phyloP scores from a whole-genome alignment of 495 filamentous ascomycete species.

The Terfezia boudieri region DNA sequence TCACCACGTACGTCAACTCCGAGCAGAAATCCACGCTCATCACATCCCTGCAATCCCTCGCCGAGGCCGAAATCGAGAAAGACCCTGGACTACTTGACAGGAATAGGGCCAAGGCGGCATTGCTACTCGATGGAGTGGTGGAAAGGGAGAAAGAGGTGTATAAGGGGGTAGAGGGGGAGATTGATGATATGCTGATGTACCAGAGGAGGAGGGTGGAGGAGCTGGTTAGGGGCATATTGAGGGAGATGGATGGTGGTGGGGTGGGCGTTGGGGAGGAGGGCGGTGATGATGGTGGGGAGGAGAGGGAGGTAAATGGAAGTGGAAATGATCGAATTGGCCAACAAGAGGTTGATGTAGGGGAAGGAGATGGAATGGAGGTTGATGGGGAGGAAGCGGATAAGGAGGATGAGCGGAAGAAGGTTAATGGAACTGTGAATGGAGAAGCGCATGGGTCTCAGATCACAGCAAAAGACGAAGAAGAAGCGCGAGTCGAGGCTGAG shows the following conservation, averaged over 20 bases:
- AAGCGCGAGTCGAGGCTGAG: no score
- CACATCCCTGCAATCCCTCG: slow-evolving; percentile 30
- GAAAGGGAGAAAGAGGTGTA: slow-evolving; percentile 40
- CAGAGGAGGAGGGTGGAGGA: slow-evolving; percentile 12
- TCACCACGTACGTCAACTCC: slow-evolving; percentile 38
- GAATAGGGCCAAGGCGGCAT: slow-evolving; percentile 43
- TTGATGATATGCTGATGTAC: slow-evolving; percentile 30
- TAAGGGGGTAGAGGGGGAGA: slow-evolving; percentile 30
- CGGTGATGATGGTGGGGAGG: neutral
- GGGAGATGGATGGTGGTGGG: slow-evolving; percentile 6
- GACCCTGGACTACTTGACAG: slow-evolving; percentile 40
- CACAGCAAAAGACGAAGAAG: no score
- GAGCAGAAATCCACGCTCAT: slow-evolving; percentile 25
- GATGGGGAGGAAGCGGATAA: neutral
- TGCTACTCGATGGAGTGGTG: slow-evolving; percentile 43
- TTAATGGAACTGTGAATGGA: no score
- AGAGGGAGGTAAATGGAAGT: neutral
- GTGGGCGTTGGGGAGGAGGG: neutral
- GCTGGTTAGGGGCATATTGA: slow-evolving; percentile 11
- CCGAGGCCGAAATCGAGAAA: slow-evolving; percentile 42
- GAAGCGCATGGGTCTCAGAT: no score
- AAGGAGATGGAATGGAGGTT: neutral
- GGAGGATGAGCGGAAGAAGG: neutral
- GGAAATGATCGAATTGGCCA: no score
- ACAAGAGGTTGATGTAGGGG: neutral